These are phyloP conservation scores for Adansonia grandidieri DNA, from an alignment of 441 rosid genomes.

Conservation along the genomic window DNA sequence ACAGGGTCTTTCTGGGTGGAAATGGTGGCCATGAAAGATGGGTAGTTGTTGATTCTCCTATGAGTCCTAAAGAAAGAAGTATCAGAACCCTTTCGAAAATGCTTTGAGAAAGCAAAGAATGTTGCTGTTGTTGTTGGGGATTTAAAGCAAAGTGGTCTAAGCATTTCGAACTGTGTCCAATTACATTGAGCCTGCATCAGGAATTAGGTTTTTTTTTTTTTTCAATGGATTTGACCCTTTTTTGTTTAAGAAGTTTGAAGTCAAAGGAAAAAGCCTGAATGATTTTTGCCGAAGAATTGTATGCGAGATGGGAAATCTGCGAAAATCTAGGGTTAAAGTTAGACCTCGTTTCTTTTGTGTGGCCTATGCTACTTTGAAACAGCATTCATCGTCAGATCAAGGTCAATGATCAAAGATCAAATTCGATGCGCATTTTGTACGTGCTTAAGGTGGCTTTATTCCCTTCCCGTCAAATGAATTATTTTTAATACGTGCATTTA, in stretches of 20 bases:
- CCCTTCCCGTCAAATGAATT: no score
- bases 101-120: conserved; percentile 30
- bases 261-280: background rate
- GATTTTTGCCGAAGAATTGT: background rate
- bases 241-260: background rate
- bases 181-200: conserved; percentile 49
- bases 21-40: conserved; percentile 46
- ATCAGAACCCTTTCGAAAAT: conserved; percentile 16
- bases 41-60: conserved; percentile 23
- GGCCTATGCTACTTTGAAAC: background rate
- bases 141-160: conserved; percentile 39
- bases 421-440: no score
- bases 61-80: background rate
- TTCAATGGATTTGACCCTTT: background rate
- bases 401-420: background rate
- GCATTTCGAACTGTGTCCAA: conserved; percentile 58
- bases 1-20: conserved; percentile 39
- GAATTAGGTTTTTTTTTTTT: background rate
- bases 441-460: no score
- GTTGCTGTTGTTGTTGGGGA: conserved; percentile 24
- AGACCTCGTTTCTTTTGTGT: no score
- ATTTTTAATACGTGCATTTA: no score
- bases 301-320: background rate
- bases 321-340: no score
- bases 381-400: background rate